phyloP scores from a whole-genome alignment of 2,329 filamentous ascomycete genomes.

The Cercospora sp. region DNA sequence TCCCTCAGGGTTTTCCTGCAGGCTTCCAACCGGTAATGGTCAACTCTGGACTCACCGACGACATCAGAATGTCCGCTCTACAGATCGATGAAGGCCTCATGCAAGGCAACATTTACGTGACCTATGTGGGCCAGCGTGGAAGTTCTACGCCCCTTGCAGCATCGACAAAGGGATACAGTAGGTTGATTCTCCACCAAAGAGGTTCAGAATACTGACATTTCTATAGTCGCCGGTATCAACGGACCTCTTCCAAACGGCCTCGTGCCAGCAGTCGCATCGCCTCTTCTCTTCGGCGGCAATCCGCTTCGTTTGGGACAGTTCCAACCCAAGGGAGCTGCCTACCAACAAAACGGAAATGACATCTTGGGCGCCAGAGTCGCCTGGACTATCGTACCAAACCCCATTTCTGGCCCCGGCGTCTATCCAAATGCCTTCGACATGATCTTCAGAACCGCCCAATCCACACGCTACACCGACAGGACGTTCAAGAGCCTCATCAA shows the following conservation, averaged over 20 bases:
- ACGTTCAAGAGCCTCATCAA: slow-evolving; percentile 30
- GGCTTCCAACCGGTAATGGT: slow-evolving; percentile 30
- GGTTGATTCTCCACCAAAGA: not conserved
- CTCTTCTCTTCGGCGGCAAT: slow-evolving; percentile 27
- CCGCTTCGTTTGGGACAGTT: slow-evolving; percentile 28
- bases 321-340: slow-evolving; percentile 21
- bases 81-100: slow-evolving; percentile 30
- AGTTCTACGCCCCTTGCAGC: slow-evolving; percentile 20
- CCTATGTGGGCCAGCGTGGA: slow-evolving; percentile 25
- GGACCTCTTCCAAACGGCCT: slow-evolving; percentile 28
- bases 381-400: slow-evolving; percentile 29
- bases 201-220: not conserved
- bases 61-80: slow-evolving; percentile 30
- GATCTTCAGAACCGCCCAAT: slow-evolving; percentile 18
- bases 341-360: slow-evolving; percentile 21
- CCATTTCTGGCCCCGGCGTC: slow-evolving; percentile 30
- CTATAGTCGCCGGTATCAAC: slow-evolving; percentile 23
- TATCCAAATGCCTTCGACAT: slow-evolving; percentile 28
- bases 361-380: slow-evolving; percentile 21
- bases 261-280: slow-evolving; percentile 27
- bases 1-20: slow-evolving; percentile 27
- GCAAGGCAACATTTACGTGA: slow-evolving; percentile 16
- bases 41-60: slow-evolving; percentile 18
- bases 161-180: slow-evolving; percentile 20
- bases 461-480: slow-evolving; percentile 18